phyloP scores from a whole-genome alignment of 2,329 filamentous ascomycete species.

The Fusarium sulawesiense region DNA sequence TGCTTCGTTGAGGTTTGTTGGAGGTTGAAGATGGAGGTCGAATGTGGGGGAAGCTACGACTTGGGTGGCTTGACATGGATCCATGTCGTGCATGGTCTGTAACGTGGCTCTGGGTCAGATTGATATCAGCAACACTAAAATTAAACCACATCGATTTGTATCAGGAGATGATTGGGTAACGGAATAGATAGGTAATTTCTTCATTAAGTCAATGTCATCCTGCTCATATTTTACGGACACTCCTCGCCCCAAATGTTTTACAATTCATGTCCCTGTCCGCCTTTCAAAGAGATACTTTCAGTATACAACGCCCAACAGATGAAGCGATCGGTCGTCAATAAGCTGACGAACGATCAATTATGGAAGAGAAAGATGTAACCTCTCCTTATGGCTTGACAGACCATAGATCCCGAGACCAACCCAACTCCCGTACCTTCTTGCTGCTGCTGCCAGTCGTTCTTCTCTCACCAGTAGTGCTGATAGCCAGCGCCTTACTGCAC shows the following conservation, averaged over 20 bases:
- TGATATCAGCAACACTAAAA: background rate
- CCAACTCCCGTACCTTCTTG: conserved; percentile 71
- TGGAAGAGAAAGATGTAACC: background rate
- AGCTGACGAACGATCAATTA: background rate
- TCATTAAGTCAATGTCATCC: conserved; percentile 13
- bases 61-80: background rate
- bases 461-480: conserved; percentile 66
- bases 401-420: conserved; percentile 74
- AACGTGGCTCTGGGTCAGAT: conserved; percentile 9
- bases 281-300: conserved; percentile 16
- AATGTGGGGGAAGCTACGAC: conserved; percentile 25
- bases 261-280: conserved; percentile 23
- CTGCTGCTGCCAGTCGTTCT: conserved; percentile 60
- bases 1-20: background rate
- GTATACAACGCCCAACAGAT: conserved; percentile 28
- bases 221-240: conserved; percentile 16
- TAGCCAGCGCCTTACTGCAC: conserved; percentile 77
- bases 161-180: background rate
- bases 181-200: background rate
- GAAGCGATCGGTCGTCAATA: background rate
- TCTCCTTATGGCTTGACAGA: conserved; percentile 55
- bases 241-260: conserved; percentile 29
- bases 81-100: background rate
- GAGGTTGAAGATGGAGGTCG: conserved; percentile 18
- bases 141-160: background rate